phyloP scores from a whole-genome alignment of 2,329 filamentous ascomycete species.

The Cladophialophora exuberans region DNA sequence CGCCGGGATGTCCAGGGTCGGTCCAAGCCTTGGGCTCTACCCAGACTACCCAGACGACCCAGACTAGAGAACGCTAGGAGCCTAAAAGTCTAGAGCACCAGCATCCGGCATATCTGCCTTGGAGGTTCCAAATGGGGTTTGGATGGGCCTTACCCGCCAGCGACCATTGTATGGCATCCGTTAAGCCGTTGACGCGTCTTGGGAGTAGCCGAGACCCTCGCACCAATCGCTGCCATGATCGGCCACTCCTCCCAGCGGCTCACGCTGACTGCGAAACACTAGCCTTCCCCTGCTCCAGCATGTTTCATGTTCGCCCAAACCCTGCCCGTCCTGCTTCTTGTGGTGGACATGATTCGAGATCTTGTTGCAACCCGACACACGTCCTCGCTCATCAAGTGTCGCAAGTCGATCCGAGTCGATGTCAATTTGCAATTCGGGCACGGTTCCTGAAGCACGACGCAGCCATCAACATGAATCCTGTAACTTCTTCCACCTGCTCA shows the following conservation, averaged over 20 bases:
- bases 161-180: background rate
- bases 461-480: slow-evolving; percentile 7
- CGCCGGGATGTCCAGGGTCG: slow-evolving; percentile 16
- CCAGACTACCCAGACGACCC: slow-evolving; percentile 2
- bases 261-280: slow-evolving; percentile 14
- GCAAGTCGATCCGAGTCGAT: slow-evolving; percentile 11
- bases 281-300: background rate
- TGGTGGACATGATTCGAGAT: slow-evolving; percentile 27
- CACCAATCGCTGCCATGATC: slow-evolving; percentile 8
- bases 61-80: slow-evolving; percentile 7
- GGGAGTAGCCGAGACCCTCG: background rate
- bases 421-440: background rate
- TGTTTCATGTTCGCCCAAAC: slow-evolving; percentile 21
- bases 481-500: background rate
- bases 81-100: slow-evolving; percentile 10
- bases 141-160: slow-evolving; percentile 1
- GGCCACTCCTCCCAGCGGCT: background rate
- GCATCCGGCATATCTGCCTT: slow-evolving; percentile 5
- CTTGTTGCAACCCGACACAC: slow-evolving; percentile 1
- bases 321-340: slow-evolving; percentile 4
- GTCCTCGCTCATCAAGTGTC: slow-evolving; percentile 23
- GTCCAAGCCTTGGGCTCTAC: slow-evolving; percentile 3
- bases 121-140: too few species aligned
- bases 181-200: background rate
- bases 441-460: slow-evolving; percentile 1